These are phyloP conservation scores for Fagopyrum esculentum DNA, from an alignment of 148 eudicot genomes.

Conservation along the genomic window DNA sequence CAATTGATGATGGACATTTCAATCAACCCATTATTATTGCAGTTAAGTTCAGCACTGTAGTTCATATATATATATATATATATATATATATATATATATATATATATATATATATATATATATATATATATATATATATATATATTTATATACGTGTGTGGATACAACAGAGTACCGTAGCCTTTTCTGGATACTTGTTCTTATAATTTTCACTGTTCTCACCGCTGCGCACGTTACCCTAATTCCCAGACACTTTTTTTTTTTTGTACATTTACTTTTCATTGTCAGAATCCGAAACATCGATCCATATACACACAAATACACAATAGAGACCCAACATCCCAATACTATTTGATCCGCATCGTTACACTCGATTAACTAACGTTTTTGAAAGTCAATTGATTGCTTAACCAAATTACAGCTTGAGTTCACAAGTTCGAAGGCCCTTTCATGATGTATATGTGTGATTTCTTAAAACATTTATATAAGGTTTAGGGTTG, in stretches of 20 bases:
- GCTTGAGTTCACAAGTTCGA: no score
- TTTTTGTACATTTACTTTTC: neutral
- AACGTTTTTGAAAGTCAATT: no score
- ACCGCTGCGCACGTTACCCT: conserved; percentile 1
- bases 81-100: neutral
- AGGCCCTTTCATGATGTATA: no score
- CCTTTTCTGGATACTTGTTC: neutral
- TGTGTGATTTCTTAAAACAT: no score
- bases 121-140: neutral
- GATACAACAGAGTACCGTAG: neutral
- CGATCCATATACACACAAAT: neutral
- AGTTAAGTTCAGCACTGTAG: neutral
- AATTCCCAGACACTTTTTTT: neutral
- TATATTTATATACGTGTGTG: neutral
- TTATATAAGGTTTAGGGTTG: no score
- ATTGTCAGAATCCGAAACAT: neutral
- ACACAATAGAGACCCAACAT: no score
- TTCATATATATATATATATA: neutral
- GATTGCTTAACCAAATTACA: no score
- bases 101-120: neutral
- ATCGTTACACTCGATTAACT: no score
- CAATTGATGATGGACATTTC: neutral
- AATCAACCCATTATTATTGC: neutral
- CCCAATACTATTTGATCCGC: no score
- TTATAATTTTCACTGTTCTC: conserved; percentile 4